A percentile compares a stretch with the other conserved stretches of the same genome.
Conservation (phyloP, 23 red algal genomes). For the Agarophyton chilense region DNA sequence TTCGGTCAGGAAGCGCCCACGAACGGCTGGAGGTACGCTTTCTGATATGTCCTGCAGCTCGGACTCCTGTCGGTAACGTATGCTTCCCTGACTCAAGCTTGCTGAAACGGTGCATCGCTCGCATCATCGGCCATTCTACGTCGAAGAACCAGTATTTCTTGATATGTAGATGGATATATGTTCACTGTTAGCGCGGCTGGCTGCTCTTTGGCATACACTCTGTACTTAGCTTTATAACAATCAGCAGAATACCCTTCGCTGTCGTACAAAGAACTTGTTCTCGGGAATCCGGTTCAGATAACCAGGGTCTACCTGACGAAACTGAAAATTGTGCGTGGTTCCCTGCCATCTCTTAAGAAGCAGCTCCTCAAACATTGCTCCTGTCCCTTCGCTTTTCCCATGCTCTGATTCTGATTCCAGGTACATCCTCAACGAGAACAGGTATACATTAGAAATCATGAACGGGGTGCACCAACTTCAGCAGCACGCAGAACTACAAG, state of each 20-base stretch:
- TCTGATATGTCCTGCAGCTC: neutral
- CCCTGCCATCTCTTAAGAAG: neutral
- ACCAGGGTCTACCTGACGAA: neutral
- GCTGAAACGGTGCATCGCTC: constrained; percentile 8
- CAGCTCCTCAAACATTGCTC: neutral
- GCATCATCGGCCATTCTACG: neutral
- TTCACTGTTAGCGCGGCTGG: neutral
- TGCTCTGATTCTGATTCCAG: neutral
- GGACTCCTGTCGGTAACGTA: constrained; percentile 13
- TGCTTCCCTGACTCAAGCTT: neutral
- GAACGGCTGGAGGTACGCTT: neutral
- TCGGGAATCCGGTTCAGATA: neutral
- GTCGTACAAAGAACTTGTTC: neutral
- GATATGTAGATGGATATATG: neutral
- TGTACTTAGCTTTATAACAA: no score
- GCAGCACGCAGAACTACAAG: constrained; percentile 2
- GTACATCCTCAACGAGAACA: neutral
- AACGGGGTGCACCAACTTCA: constrained; percentile 2
- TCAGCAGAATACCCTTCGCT: constrained; percentile 29
- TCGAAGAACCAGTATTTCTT: neutral
- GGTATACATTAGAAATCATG: neutral
- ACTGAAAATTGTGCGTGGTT: neutral
- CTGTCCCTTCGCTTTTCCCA: constrained; percentile 17
- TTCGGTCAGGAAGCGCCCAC: neutral
- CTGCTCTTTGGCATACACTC: neutral